These are phyloP conservation scores for Emergomyces pasteurianus DNA, from an alignment of 2,329 filamentous ascomycete species.

Conservation along the genomic window DNA sequence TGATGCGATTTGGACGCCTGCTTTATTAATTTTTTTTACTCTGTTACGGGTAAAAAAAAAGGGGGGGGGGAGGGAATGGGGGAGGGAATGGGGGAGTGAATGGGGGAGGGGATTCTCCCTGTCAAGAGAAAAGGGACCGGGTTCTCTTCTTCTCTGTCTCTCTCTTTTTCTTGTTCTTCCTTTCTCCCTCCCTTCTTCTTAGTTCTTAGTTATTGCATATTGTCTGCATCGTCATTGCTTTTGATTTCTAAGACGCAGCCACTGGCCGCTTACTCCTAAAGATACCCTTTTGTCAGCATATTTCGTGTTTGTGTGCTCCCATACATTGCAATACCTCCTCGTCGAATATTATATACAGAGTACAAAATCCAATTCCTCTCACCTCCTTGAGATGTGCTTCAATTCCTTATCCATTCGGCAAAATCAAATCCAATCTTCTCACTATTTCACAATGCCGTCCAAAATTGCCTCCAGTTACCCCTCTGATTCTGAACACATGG, in stretches of 20 bases:
- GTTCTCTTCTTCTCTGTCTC: constrained; percentile 20
- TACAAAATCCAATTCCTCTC: neutral
- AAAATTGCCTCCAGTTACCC: constrained; percentile 31
- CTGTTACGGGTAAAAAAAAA: no score
- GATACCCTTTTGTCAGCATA: neutral
- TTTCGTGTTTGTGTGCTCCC: neutral
- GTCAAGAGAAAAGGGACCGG: constrained; percentile 11
- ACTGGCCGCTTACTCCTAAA: neutral
- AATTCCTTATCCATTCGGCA: neutral
- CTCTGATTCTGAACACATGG: constrained; percentile 26
- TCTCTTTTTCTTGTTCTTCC: constrained; percentile 15
- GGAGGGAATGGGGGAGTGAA: no score
- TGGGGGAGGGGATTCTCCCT: no score
- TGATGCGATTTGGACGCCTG: constrained; percentile 1
- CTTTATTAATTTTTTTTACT: no score
- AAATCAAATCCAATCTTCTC: neutral
- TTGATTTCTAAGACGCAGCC: constrained; percentile 1
- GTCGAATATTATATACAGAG: neutral
- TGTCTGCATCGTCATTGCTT: neutral
- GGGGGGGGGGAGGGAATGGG: neutral
- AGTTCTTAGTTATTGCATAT: constrained; percentile 10
- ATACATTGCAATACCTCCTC: no score
- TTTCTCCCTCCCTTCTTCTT: constrained; percentile 8
- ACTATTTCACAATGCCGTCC: constrained; percentile 1
- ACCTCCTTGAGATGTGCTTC: constrained; percentile 1